phyloP scores from a whole-genome alignment of 306 rosid genomes.

The Cicer pinnatifidum region DNA sequence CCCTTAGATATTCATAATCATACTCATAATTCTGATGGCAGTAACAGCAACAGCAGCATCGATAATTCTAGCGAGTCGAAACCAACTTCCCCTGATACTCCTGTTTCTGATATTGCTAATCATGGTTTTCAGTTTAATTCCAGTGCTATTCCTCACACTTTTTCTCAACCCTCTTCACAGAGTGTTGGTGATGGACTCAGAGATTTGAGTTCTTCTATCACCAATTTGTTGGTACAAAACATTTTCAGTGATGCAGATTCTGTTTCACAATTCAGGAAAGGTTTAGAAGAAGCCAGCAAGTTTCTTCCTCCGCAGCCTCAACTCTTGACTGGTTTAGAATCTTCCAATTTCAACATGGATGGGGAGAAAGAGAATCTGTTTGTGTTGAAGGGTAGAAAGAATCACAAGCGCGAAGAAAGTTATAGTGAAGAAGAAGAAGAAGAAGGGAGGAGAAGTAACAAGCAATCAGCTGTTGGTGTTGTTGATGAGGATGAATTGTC shows the following conservation, averaged over 20 bases:
- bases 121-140: conserved; percentile 45
- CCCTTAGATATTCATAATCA: conserved; percentile 43
- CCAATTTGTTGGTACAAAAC: conserved; percentile 59
- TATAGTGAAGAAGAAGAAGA: conserved; percentile 39
- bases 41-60: background rate
- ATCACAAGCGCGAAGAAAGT: conserved; percentile 46
- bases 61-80: conserved; percentile 49
- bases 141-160: conserved; percentile 38
- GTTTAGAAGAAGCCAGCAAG: conserved; percentile 82
- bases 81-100: conserved; percentile 42
- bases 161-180: conserved; percentile 29
- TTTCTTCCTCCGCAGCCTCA: conserved; percentile 69
- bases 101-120: conserved; percentile 43
- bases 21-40: conserved; percentile 32
- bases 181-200: conserved; percentile 40
- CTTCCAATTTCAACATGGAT: conserved; percentile 3
- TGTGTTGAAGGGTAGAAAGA: conserved; percentile 52
- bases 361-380: conserved; percentile 33
- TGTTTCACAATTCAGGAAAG: conserved; percentile 64
- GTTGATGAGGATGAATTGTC: conserved; percentile 57
- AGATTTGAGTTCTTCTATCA: conserved; percentile 46
- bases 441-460: conserved; percentile 55
- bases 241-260: conserved; percentile 65
- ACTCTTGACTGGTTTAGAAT: conserved; percentile 48
- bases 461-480: conserved; percentile 50